Percentiles rank a stretch among this genome's conserved stretches.
phyloP scores from a whole-genome alignment of 805 yeast genomes.

The Wickerhamiella dianesei region DNA sequence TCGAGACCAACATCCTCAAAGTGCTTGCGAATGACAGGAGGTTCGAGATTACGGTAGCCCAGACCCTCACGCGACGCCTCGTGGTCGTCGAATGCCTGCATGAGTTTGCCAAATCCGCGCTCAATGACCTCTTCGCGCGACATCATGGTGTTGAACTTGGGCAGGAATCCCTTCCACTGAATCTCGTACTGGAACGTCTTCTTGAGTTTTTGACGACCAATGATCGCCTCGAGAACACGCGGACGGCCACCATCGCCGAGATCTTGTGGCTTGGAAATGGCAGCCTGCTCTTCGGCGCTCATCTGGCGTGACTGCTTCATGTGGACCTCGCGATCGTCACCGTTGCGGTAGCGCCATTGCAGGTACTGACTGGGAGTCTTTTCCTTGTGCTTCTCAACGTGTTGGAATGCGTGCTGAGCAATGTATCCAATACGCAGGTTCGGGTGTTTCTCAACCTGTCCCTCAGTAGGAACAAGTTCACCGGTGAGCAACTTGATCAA shows the following conservation, averaged over 20 bases:
- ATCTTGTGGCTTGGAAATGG: conserved; percentile 67
- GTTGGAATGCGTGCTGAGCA: conserved; percentile 97
- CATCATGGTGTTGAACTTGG: conserved; percentile 89
- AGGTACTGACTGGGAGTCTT: conserved; percentile 94
- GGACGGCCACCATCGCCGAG: conserved; percentile 79
- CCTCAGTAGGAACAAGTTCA: conserved; percentile 72
- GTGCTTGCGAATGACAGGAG: conserved; percentile 87
- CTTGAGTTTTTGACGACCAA: conserved; percentile 94
- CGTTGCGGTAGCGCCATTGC: conserved; percentile 96
- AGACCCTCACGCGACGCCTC: conserved; percentile 99
- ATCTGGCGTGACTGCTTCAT: conserved; percentile 86
- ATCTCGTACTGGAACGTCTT: conserved; percentile 93
- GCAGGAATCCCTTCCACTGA: conserved; percentile 86
- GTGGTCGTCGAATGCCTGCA: conserved; percentile 95
- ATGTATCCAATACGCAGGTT: conserved; percentile 95
- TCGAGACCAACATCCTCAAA: conserved; percentile 95
- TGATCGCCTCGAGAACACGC: conserved; percentile 82
- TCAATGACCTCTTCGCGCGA: conserved; percentile 68
- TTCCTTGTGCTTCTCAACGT: conserved; percentile 93
- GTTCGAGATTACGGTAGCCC: conserved; percentile 89
- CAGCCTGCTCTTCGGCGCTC: conserved; percentile 59
- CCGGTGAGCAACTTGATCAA: conserved; percentile 86
- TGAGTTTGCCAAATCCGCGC: conserved; percentile 78
- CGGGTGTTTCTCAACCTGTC: conserved; percentile 94
- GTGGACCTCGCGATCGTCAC: conserved; percentile 95